Percentiles rank a stretch among this genome's conserved stretches.
phyloP scores from a whole-genome alignment of 2,329 filamentous ascomycete species.

The Chaetomiaceae sp. region DNA sequence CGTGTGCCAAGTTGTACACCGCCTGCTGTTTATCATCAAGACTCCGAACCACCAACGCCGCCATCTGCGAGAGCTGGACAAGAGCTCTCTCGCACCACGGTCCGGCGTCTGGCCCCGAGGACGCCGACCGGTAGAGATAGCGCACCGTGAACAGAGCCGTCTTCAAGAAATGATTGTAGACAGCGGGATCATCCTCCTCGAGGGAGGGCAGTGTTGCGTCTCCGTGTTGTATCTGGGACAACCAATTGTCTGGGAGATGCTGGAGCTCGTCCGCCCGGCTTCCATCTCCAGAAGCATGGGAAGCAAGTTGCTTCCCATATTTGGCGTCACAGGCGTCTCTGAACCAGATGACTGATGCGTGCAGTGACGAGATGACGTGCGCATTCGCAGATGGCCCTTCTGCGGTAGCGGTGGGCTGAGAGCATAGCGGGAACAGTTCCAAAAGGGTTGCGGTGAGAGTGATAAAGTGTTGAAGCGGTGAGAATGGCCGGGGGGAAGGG shows the following conservation, averaged over 20 bases:
- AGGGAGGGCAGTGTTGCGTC: background rate
- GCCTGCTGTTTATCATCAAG: constrained; percentile 28
- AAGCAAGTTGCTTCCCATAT: constrained; percentile 15
- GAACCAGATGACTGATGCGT: constrained; percentile 29
- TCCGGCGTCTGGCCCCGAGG: background rate
- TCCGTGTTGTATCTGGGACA: constrained; percentile 11
- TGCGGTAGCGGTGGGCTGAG: constrained; percentile 12
- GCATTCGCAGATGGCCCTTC: constrained; percentile 32
- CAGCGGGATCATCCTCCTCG: constrained; percentile 17
- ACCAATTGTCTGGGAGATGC: constrained; percentile 22
- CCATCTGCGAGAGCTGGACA: constrained; percentile 28
- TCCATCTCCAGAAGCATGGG: constrained; percentile 9
- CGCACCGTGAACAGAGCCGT: constrained; percentile 36
- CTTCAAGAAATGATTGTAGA: constrained; percentile 34
- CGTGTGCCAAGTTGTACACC: constrained; percentile 22
- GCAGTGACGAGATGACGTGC: constrained; percentile 35
- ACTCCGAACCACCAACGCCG: constrained; percentile 28
- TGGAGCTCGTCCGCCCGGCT: constrained; percentile 24
- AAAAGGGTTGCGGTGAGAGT: constrained; percentile 34
- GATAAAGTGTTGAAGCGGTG: constrained; percentile 34
- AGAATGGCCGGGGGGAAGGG: constrained; percentile 8
- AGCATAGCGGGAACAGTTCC: constrained; percentile 21
- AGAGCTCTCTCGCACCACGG: constrained; percentile 23
- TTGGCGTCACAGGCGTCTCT: constrained; percentile 36
- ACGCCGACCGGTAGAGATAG: constrained; percentile 35